A percentile compares a stretch with the other conserved stretches of the same genome.
Conservation (phyloP, 768 basidiomycete genomes). For the Amanita molliuscula region DNA sequence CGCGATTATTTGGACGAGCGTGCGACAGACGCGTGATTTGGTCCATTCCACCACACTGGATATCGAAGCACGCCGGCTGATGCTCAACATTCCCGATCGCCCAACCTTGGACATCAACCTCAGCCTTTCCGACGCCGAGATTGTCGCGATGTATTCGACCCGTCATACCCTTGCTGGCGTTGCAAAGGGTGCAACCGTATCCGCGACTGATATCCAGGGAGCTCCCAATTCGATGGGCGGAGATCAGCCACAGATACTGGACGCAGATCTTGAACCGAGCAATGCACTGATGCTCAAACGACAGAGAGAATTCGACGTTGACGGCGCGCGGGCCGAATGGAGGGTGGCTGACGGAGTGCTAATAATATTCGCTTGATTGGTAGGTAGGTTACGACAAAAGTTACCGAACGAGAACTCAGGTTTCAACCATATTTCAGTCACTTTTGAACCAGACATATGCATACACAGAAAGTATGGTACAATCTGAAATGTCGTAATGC, state of each 20-base stretch:
- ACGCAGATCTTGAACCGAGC: slow-evolving; percentile 15
- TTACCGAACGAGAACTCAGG: no score
- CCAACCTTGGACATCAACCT: slow-evolving; percentile 52
- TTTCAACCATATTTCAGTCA: no score
- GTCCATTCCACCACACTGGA: slow-evolving; percentile 47
- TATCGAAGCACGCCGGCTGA: slow-evolving; percentile 50
- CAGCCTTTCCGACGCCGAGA: slow-evolving; percentile 42
- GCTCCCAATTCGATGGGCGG: neutral
- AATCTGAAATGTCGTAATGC: neutral
- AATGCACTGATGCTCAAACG: slow-evolving; percentile 41
- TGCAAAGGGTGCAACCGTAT: neutral
- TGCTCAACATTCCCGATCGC: slow-evolving; percentile 36
- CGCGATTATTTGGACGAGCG: neutral
- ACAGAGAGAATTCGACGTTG: slow-evolving; percentile 48
- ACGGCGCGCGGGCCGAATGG: slow-evolving; percentile 61
- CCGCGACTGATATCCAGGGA: neutral
- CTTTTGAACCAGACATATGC: no score
- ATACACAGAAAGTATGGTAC: no score
- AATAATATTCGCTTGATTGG: slow-evolving; percentile 28
- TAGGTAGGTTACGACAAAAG: neutral
- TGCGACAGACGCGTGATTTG: slow-evolving; percentile 31
- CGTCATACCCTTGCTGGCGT: slow-evolving; percentile 7
- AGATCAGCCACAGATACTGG: slow-evolving; percentile 1
- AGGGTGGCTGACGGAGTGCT: slow-evolving; percentile 41
- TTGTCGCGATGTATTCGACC: slow-evolving; percentile 21